phyloP scores from a whole-genome alignment of 495 filamentous ascomycete genomes.

The Staphylotrichum tortipilum region DNA sequence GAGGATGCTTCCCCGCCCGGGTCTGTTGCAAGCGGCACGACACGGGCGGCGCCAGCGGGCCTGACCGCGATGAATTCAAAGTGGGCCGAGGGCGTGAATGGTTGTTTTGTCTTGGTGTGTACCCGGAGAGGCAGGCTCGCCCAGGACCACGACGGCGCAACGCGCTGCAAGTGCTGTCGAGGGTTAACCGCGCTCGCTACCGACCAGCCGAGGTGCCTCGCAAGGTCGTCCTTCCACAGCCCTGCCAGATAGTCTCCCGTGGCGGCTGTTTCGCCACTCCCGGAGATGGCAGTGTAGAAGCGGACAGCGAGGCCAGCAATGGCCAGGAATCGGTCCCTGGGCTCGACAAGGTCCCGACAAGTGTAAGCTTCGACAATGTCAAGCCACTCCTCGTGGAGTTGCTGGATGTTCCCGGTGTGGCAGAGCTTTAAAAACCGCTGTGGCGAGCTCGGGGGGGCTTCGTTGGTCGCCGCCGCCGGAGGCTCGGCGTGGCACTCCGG shows the following conservation, averaged over 20 bases:
- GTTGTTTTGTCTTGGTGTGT: slow-evolving; percentile 14
- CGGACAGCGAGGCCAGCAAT: slow-evolving; percentile 27
- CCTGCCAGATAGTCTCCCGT: slow-evolving; percentile 25
- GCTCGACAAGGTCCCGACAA: slow-evolving; percentile 20
- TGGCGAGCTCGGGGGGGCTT: slow-evolving; percentile 13
- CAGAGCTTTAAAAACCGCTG: slow-evolving; percentile 23
- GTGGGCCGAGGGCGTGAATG: slow-evolving; percentile 14
- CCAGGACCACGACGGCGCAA: slow-evolving; percentile 29
- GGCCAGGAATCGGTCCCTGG: slow-evolving; percentile 24
- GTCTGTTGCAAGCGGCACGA: no score
- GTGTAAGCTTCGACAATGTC: slow-evolving; percentile 28
- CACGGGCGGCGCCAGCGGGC: background rate
- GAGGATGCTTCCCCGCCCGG: no score
- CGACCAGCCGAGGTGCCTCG: slow-evolving; percentile 23
- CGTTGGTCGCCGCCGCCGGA: background rate
- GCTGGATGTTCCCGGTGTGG: slow-evolving; percentile 15
- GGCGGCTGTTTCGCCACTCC: slow-evolving; percentile 7
- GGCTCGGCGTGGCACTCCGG: slow-evolving; percentile 4
- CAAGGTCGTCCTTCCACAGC: slow-evolving; percentile 24
- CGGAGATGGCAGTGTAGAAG: slow-evolving; percentile 24
- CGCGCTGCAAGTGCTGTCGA: slow-evolving; percentile 12
- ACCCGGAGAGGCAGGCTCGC: slow-evolving; percentile 20
- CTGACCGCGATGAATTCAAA: slow-evolving; percentile 17
- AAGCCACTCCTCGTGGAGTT: slow-evolving; percentile 26
- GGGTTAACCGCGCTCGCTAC: slow-evolving; percentile 14